A percentile compares a stretch with the other conserved stretches of the same genome.
Evolutionary conservation across 495 filamentous ascomycete species (phyloP).

Genomic region (Hypoxylon lienhwacheense): DNA sequence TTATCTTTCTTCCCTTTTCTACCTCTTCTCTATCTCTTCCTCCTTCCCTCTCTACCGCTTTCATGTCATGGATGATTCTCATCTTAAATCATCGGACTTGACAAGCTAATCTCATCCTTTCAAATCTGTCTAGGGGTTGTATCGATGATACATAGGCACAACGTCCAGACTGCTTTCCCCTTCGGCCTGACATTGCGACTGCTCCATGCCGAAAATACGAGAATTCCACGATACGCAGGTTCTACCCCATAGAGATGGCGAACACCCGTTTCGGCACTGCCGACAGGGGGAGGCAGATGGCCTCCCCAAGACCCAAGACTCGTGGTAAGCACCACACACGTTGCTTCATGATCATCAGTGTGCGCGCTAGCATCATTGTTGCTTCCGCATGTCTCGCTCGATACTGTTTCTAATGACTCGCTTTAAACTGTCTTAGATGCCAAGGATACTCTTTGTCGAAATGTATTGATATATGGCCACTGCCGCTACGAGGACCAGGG

Average conservation of each 20-base stretch:
- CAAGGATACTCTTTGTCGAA: slow-evolving; percentile 89
- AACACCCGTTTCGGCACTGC: slow-evolving; percentile 47
- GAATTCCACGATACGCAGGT: slow-evolving; percentile 16
- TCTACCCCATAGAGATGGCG: slow-evolving; percentile 42
- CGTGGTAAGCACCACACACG: slow-evolving; percentile 52
- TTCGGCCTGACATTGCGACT: slow-evolving; percentile 13
- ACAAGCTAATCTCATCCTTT: not conserved
- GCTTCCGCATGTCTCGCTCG: not conserved
- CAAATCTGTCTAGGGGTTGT: slow-evolving; percentile 22
- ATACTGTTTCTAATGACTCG: slow-evolving; percentile 5
- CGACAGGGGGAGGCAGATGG: slow-evolving; percentile 53
- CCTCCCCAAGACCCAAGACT: slow-evolving; percentile 54
- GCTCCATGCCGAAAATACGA: slow-evolving; percentile 30
- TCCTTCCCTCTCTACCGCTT: not conserved
- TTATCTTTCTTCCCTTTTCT: not conserved
- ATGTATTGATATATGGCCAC: slow-evolving; percentile 91
- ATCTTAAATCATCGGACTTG: not conserved
- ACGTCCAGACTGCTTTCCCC: slow-evolving; percentile 22
- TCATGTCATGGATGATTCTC: not conserved
- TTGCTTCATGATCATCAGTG: not conserved
- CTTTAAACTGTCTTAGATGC: slow-evolving; percentile 43
- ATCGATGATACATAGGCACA: slow-evolving; percentile 30
- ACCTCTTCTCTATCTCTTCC: not conserved
- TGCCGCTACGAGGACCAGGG: slow-evolving; percentile 91
- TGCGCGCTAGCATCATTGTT: not conserved